Evolutionary conservation across 768 basidiomycete genomes (phyloP).

Genomic region (Suillus ampliporus): DNA sequence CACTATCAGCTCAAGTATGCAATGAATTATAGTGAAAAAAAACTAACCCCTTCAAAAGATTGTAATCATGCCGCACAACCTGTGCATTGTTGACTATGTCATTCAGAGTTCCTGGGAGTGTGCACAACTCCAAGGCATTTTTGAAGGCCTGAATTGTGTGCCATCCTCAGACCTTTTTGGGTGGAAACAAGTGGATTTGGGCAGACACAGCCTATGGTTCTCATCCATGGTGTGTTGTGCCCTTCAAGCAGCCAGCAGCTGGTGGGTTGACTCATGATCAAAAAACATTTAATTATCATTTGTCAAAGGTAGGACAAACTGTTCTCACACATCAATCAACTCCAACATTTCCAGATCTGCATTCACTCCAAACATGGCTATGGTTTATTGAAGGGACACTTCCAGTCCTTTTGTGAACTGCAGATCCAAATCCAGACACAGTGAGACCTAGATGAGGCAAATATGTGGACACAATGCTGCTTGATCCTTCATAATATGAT

Average conservation of each 20-base stretch:
- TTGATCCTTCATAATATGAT: constrained; percentile 26
- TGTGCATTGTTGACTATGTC: constrained; percentile 20
- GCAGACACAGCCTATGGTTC: constrained; percentile 22
- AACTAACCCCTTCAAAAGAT: neutral
- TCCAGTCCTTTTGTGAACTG: constrained; percentile 20
- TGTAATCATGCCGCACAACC: constrained; percentile 19
- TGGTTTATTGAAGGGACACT: constrained; percentile 17
- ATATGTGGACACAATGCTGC: constrained; percentile 10
- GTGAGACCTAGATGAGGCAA: constrained; percentile 10
- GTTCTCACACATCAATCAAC: neutral
- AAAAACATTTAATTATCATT: constrained; percentile 27
- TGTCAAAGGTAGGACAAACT: constrained; percentile 25
- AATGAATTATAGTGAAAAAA: constrained; percentile 2
- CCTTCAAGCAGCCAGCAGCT: constrained; percentile 28
- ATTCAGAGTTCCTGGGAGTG: constrained; percentile 22
- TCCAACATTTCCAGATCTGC: constrained; percentile 6
- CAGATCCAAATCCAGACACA: constrained; percentile 16
- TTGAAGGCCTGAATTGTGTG: neutral
- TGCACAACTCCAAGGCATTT: constrained; percentile 20
- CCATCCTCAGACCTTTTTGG: constrained; percentile 9
- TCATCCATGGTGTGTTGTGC: constrained; percentile 30
- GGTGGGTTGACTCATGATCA: constrained; percentile 22
- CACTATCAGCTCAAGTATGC: constrained; percentile 15
- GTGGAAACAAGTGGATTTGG: constrained; percentile 23
- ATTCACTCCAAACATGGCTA: constrained; percentile 17